Conservation (phyloP, 345 rosid genomes). For the Syzygium aqueum region DNA sequence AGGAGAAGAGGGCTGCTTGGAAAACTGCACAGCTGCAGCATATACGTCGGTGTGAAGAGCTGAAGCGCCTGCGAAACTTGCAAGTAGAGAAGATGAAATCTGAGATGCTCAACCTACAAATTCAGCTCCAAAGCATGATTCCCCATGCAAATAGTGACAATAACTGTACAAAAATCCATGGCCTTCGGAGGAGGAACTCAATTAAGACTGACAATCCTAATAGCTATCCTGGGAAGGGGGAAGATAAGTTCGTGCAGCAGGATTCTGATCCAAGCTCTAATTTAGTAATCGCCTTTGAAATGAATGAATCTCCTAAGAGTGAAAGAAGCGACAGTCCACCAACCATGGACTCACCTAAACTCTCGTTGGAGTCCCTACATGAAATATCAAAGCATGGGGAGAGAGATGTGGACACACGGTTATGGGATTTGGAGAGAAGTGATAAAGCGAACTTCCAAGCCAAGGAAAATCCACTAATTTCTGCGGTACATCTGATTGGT, state of each 20-base stretch:
- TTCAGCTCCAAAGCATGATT: constrained; percentile 18
- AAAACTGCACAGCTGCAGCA: constrained; percentile 31
- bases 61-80: constrained; percentile 28
- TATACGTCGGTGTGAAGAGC: constrained; percentile 30
- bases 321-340: not conserved
- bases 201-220: not conserved
- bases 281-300: constrained; percentile 2
- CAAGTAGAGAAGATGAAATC: constrained; percentile 46
- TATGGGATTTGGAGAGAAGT: not conserved
- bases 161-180: not conserved
- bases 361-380: constrained; percentile 2
- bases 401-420: not conserved
- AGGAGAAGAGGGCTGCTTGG: constrained; percentile 39
- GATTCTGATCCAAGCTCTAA: not conserved
- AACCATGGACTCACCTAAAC: constrained; percentile 5
- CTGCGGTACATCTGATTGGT: constrained; percentile 18
- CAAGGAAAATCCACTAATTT: constrained; percentile 13
- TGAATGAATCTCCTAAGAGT: constrained; percentile 11
- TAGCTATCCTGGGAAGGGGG: not conserved
- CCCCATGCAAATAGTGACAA: constrained; percentile 3
- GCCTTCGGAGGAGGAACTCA: not conserved
- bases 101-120: constrained; percentile 37
- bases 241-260: not conserved
- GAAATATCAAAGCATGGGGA: constrained; percentile 8
- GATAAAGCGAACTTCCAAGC: constrained; percentile 3